A percentile compares a stretch with the other conserved stretches of the same genome.
phyloP scores from a whole-genome alignment of 331 rosid genomes.

The Acacia pycnantha region DNA sequence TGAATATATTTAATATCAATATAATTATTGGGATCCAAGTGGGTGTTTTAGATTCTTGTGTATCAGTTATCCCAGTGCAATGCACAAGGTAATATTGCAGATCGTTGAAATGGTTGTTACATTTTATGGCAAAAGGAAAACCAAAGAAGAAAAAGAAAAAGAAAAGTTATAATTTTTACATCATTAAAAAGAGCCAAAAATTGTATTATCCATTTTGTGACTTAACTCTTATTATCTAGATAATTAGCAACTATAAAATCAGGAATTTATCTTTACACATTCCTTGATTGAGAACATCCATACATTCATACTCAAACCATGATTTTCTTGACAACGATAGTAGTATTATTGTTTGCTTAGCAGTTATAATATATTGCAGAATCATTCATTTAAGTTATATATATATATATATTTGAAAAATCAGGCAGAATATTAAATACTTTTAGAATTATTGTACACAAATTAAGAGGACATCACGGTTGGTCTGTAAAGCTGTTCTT shows the following conservation, averaged over 20 bases:
- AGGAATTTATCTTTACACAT: background rate
- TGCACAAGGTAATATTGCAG: background rate
- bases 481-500: slow-evolving; percentile 41
- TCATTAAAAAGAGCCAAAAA: too few species aligned
- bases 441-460: background rate
- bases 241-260: background rate
- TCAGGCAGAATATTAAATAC: background rate
- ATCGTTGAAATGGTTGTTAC: background rate
- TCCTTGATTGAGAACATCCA: background rate
- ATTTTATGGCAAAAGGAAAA: background rate
- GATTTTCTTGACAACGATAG: background rate
- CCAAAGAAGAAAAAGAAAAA: too few species aligned
- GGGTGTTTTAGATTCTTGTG: background rate
- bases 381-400: background rate
- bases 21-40: background rate
- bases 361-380: background rate
- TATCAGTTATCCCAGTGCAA: background rate
- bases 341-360: too few species aligned
- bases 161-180: background rate
- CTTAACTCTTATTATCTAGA: background rate
- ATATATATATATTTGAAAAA: background rate
- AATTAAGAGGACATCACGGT: slow-evolving; percentile 34
- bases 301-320: too few species aligned
- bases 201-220: background rate
- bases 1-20: background rate